These are phyloP conservation scores for Scheffersomyces spartinae DNA, from an alignment of 805 yeast genomes.

Conservation along the genomic window DNA sequence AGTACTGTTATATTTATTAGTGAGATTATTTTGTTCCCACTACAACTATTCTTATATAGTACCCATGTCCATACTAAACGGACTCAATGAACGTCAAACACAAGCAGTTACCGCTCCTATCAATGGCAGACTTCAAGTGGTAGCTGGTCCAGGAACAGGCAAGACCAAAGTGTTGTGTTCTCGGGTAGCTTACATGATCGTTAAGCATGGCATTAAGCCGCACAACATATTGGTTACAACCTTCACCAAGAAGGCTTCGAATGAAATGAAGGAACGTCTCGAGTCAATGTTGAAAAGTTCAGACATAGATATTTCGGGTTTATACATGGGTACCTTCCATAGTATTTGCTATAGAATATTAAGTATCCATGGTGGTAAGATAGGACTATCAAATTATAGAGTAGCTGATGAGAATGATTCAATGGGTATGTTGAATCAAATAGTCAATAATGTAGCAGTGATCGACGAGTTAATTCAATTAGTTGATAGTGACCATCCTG, in stretches of 20 bases:
- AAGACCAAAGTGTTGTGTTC: constrained; percentile 78
- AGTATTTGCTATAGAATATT: constrained; percentile 60
- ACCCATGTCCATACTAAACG: constrained; percentile 5
- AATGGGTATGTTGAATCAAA: constrained; percentile 30
- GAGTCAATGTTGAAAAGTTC: constrained; percentile 17
- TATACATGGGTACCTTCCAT: constrained; percentile 85
- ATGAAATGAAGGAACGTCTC: constrained; percentile 67
- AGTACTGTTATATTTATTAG: background rate
- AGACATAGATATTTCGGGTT: constrained; percentile 25
- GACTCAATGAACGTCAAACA: constrained; percentile 29
- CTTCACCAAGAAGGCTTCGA: constrained; percentile 87
- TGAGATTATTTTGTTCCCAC: background rate
- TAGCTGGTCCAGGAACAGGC: constrained; percentile 58
- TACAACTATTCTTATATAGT: background rate
- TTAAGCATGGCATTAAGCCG: constrained; percentile 43
- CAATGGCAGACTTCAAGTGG: constrained; percentile 31
- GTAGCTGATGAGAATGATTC: constrained; percentile 62
- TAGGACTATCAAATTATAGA: constrained; percentile 34
- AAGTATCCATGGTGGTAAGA: constrained; percentile 37
- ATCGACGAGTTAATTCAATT: constrained; percentile 4
- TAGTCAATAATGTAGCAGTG: constrained; percentile 22
- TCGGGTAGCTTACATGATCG: constrained; percentile 61
- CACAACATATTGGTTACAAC: constrained; percentile 71
- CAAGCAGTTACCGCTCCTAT: constrained; percentile 33
- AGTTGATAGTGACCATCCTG: constrained; percentile 8